A percentile compares a stretch with the other conserved stretches of the same genome.
Conservation (phyloP, 2,329 filamentous ascomycete genomes). For the Lomentospora prolificans region DNA sequence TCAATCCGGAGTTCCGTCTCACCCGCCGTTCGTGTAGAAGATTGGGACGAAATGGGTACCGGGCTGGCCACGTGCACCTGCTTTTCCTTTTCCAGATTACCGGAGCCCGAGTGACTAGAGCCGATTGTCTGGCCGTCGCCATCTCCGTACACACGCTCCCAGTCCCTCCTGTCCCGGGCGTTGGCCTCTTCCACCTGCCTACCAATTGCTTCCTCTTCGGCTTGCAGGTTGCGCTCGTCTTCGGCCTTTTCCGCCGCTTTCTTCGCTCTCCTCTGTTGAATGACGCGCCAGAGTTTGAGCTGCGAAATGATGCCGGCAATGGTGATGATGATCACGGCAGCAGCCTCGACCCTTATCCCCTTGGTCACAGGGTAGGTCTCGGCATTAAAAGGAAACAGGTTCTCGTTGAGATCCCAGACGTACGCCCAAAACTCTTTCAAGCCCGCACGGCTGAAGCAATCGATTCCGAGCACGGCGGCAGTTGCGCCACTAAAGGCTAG, state of each 20-base stretch:
- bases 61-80: neutral
- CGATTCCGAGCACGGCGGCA: slow-evolving; percentile 69
- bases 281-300: slow-evolving; percentile 73
- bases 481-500: slow-evolving; percentile 79
- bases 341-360: slow-evolving; percentile 78
- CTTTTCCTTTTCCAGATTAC: slow-evolving; percentile 1
- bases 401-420: slow-evolving; percentile 72
- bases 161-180: slow-evolving; percentile 52
- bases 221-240: slow-evolving; percentile 43
- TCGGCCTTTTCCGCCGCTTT: slow-evolving; percentile 40
- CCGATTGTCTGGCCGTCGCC: slow-evolving; percentile 26
- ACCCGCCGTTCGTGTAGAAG: neutral
- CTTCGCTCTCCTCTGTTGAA: slow-evolving; percentile 51
- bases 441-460: slow-evolving; percentile 83
- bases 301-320: slow-evolving; percentile 74
- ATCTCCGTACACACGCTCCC: slow-evolving; percentile 71
- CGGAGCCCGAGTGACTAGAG: slow-evolving; percentile 37
- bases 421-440: slow-evolving; percentile 96
- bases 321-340: slow-evolving; percentile 64
- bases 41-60: neutral
- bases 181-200: slow-evolving; percentile 54
- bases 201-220: slow-evolving; percentile 61
- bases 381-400: slow-evolving; percentile 68
- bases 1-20: neutral
- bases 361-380: slow-evolving; percentile 76